Evolutionary conservation across 495 filamentous ascomycete species (phyloP), one percentile per base, ranked within the genome.

Genomic region (Neurospora sp.): DNA sequence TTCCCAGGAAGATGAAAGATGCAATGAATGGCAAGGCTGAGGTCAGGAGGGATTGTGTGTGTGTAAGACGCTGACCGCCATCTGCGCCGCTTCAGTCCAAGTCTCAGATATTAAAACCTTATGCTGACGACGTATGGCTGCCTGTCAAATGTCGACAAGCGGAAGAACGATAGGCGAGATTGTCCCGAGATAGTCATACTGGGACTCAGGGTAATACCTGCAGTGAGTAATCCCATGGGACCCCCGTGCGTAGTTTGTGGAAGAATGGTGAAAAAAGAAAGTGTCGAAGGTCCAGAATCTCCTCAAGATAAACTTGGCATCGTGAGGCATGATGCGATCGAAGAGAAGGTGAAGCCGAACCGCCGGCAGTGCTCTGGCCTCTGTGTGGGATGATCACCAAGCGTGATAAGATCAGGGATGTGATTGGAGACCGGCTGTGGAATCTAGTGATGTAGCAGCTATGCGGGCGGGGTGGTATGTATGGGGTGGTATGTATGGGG

Each of bases 381-480:
- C 53, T 18, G 27, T 31, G 22, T 61, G 53, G 27, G 22, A 61
- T 61, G 27, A 61, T 35, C 27, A 61, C 53, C 14, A 37, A 22
- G 53, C 22, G 53, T 65, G 53, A 35, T 35, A 65, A 65, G 53
- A 65, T 65, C 7, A 65, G 27, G 27, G 53, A 35, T 65, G 22
- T 65, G 53, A 65, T 65, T 65, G 27, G 53, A 65, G 22, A 41
- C 16, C 9, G 35, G 38, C n/a, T 40, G 72, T 27, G 9, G 9
- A 69, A 70, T 77, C 75, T 70, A 73, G 71, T 77, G 75, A 77
- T 75, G 74, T 69, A 70, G 65, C 68, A 42, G 37, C 27, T 44
- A 75, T 77, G 75, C 75, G 53, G 53, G 27, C 53, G 53, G 53
- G 53, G 53, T 65, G 22, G 14, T 65, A 61, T 61, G 41, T 44